These are phyloP conservation scores for Apiotrichum gracile DNA, from an alignment of 1,284 basidiomycete genomes.

Conservation along the genomic window DNA sequence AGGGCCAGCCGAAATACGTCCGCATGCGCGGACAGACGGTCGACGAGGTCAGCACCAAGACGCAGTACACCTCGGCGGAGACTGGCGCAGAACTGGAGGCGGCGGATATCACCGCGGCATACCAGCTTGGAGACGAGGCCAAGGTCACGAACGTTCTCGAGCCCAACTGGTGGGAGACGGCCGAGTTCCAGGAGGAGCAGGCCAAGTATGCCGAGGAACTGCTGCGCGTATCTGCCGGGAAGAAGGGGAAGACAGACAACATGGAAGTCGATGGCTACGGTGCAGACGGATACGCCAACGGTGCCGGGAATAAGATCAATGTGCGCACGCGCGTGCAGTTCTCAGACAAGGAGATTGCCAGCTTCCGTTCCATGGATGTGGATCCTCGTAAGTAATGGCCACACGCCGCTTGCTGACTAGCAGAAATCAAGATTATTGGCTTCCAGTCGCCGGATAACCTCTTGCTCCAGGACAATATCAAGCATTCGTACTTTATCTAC, in stretches of 20 bases:
- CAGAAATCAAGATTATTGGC: constrained; percentile 75
- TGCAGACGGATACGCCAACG: not conserved
- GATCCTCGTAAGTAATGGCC: constrained; percentile 53
- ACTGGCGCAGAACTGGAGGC: constrained; percentile 40
- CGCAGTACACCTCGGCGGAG: constrained; percentile 56
- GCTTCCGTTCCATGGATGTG: constrained; percentile 71
- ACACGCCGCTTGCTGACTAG: not conserved
- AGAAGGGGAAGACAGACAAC: constrained; percentile 16
- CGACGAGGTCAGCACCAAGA: constrained; percentile 64
- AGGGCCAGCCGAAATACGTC: constrained; percentile 71
- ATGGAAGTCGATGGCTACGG: not conserved
- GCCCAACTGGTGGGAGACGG: constrained; percentile 40
- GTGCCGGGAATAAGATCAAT: not conserved
- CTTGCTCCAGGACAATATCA: constrained; percentile 79
- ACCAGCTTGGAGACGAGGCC: constrained; percentile 41
- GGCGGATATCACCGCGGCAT: constrained; percentile 40
- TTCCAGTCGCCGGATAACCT: constrained; percentile 75
- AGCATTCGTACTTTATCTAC: constrained; percentile 85
- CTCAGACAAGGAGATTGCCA: constrained; percentile 71
- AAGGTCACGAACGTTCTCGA: constrained; percentile 39
- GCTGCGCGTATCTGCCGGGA: constrained; percentile 4
- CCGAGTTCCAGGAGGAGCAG: constrained; percentile 21
- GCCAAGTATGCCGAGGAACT: constrained; percentile 26
- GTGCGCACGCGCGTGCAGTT: constrained; percentile 62
- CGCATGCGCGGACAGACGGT: constrained; percentile 69